Base-by-base conservation (phyloP, 306 rosid species). In the Lathyrus tuberosus region DNA sequence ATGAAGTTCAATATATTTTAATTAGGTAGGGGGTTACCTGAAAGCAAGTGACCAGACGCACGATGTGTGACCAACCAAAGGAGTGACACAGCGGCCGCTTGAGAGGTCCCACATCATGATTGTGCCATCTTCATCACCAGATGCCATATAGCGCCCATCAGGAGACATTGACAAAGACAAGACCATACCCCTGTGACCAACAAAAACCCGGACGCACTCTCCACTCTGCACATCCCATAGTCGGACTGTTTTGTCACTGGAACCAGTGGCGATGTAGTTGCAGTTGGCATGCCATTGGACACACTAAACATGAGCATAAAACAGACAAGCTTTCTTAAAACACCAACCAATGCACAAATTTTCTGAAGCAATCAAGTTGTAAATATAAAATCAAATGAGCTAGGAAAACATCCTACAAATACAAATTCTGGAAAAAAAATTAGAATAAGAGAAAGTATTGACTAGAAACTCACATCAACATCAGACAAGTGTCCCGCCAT, bases 241-340 rank as follows among this genome's bases (percentile, higher is more conserved):
- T 71, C 99, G 74, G 37, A 91, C 99, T 15, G 96, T 91, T 82
- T 91, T 95, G 82, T 95, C 99, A 72, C 97, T 95, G 38, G 97
- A 95, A 38, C 99, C 99, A 18, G 99, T 91, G 26, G 97, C 96
- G 22, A 95, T 83, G 83, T 95, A 95, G 87, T 95, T 95, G 95
- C 99, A 95, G 89, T 95, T 95, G 83, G 79, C 85, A 78, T 95
- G 99, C 99, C 99, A 95, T 82, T 95, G 99, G 64, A 95, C 95
- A 54, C 97, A 90, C 99, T 87, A 65, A 5, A 69, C 49, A 62
- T 65, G 62, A 60, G 20, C 12, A 75, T 28, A 46, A 35, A 70
- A 74, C 43, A 66, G 42, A 69, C 49, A 40, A 75, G 35, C 60
- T 46, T 54, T 22, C 43, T 62, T 61, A 67, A 79, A 73, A 15